A percentile compares a stretch with the other conserved stretches of the same genome.
Conservation (phyloP, 78 protist genomes). For the Pigoraptor vietnamica region DNA sequence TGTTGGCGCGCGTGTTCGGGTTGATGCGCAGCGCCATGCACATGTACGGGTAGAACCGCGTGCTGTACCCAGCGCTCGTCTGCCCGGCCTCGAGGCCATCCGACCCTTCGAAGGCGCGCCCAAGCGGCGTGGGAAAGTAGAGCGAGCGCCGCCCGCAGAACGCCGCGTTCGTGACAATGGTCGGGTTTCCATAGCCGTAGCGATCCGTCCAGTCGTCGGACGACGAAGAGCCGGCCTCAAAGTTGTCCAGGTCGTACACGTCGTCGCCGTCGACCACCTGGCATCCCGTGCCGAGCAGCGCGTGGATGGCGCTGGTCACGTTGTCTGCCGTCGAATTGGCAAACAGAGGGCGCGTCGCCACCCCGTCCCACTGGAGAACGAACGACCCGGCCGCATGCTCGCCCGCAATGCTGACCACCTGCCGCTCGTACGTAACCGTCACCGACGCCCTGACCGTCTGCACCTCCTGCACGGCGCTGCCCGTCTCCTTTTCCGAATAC, state of each 20-base stretch:
- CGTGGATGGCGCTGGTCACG: not conserved
- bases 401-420: not conserved
- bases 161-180: not conserved
- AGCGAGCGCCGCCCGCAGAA: not conserved
- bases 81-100: not conserved
- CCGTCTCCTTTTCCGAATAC: not conserved
- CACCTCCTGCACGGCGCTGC: not conserved
- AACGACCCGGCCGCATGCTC: not conserved
- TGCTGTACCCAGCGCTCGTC: not conserved
- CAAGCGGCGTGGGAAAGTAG: not conserved
- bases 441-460: not conserved
- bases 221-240: not conserved
- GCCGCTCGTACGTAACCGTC: not conserved
- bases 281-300: not conserved
- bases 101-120: not conserved
- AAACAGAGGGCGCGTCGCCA: not conserved
- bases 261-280: not conserved
- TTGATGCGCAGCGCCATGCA: not conserved
- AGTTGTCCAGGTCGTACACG: not conserved
- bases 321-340: not conserved
- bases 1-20: not conserved
- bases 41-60: not conserved
- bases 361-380: not conserved
- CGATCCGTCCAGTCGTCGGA: not conserved
- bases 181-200: not conserved